phyloP scores from a whole-genome alignment of 2,329 filamentous ascomycete species.

The Talaromyces sp. region DNA sequence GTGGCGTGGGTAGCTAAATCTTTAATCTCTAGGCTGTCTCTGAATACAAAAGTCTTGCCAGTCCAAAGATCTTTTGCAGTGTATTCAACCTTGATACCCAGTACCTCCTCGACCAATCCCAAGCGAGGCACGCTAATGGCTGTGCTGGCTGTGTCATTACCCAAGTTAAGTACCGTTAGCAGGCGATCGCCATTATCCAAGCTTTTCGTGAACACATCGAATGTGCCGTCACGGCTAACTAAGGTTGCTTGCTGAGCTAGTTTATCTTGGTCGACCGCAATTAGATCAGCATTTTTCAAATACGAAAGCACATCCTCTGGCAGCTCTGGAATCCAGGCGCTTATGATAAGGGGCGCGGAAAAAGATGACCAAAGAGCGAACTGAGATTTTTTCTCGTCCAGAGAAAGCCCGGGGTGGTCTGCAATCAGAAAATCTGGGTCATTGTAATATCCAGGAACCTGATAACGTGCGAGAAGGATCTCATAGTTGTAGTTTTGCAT shows the following conservation, averaged over 20 bases:
- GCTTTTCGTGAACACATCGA: constrained; percentile 49
- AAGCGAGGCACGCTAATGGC: constrained; percentile 36
- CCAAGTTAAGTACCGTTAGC: constrained; percentile 48
- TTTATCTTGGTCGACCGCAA: constrained; percentile 44
- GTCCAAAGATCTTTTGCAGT: constrained; percentile 47
- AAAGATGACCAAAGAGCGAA: constrained; percentile 53
- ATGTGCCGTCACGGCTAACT: constrained; percentile 42
- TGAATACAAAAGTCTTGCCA: constrained; percentile 26
- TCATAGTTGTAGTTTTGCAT: constrained; percentile 49
- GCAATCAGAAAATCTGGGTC: constrained; percentile 52
- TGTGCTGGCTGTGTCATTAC: constrained; percentile 28
- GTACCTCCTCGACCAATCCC: constrained; percentile 32
- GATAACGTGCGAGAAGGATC: constrained; percentile 43
- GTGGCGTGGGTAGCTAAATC: constrained; percentile 39
- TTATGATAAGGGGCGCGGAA: constrained; percentile 50
- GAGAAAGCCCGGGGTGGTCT: constrained; percentile 46
- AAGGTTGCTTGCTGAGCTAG: constrained; percentile 48
- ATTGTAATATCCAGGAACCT: constrained; percentile 46
- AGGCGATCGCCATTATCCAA: constrained; percentile 48
- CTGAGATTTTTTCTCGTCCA: constrained; percentile 46
- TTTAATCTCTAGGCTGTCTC: constrained; percentile 26
- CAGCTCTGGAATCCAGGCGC: constrained; percentile 42
- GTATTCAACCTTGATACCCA: constrained; percentile 23
- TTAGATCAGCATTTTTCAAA: constrained; percentile 42
- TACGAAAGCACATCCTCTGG: constrained; percentile 34